Percentiles rank a stretch among this genome's conserved stretches.
Evolutionary conservation across 2,329 filamentous ascomycete species (phyloP).

Genomic region (Ophiostoma perfectum): DNA sequence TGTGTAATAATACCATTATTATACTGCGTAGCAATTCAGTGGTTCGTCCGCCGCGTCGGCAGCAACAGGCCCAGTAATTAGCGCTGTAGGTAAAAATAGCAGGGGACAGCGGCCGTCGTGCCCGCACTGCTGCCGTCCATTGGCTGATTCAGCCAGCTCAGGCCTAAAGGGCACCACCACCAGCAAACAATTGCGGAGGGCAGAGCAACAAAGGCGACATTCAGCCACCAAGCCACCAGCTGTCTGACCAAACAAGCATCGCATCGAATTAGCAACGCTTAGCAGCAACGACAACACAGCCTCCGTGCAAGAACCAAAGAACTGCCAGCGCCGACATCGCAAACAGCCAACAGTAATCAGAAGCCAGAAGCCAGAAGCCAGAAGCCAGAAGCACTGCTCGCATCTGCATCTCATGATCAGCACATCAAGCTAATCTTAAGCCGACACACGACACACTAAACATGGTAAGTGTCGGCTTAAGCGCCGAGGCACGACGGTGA

Average conservation of each 20-base stretch:
- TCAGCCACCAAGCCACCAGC: neutral
- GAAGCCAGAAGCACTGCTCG: neutral
- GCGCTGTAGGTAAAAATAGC: neutral
- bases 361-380: neutral
- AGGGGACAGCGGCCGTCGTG: neutral
- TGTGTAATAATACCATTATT: no score
- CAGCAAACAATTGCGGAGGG: neutral
- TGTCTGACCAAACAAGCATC: no score
- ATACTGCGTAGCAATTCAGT: no score
- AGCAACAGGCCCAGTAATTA: neutral
- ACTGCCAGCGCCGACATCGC: neutral
- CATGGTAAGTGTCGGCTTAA: slow-evolving; percentile 17
- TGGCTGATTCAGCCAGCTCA: neutral
- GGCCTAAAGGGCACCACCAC: no score
- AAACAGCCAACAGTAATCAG: neutral
- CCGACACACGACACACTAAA: neutral
- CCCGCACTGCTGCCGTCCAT: neutral
- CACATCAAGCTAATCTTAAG: neutral
- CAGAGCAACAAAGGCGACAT: neutral
- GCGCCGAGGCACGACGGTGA: neutral
- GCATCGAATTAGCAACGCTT: neutral
- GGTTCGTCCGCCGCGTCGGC: slow-evolving; percentile 1
- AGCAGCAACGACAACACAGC: neutral
- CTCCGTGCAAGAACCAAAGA: neutral
- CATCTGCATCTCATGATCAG: slow-evolving; percentile 4